Conservation (phyloP, 257 asterid genomes). For the Solanum chilense region DNA sequence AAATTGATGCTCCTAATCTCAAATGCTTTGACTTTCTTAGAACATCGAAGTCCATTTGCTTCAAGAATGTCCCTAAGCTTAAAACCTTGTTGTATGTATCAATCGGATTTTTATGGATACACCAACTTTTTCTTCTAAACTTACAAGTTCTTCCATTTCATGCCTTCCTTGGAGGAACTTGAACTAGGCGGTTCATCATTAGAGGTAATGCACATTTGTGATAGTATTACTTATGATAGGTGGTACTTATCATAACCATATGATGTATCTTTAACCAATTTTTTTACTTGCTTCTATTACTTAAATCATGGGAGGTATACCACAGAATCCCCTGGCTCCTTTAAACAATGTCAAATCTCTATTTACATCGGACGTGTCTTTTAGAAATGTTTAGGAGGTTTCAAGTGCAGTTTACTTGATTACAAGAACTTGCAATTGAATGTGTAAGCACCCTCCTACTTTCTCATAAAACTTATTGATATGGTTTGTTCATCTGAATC, state of each 20-base stretch:
- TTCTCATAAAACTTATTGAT: background rate
- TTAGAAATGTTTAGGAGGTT: background rate
- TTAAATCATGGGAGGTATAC: background rate
- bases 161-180: background rate
- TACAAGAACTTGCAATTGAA: background rate
- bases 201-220: background rate
- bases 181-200: background rate
- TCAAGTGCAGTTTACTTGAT: background rate
- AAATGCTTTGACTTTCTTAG: background rate
- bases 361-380: background rate
- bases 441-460: background rate
- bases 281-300: background rate
- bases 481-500: background rate
- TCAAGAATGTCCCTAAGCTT: background rate
- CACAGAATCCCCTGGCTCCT: background rate
- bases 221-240: background rate
- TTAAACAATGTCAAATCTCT: background rate
- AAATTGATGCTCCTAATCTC: background rate
- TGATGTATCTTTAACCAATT: background rate
- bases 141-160: background rate
- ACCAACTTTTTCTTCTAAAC: background rate
- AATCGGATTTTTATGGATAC: background rate
- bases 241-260: background rate
- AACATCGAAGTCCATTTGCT: background rate
- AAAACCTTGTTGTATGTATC: background rate